Evolutionary conservation across 2,329 filamentous ascomycete genomes (phyloP).

Genomic region (Alternaria infectoria): DNA sequence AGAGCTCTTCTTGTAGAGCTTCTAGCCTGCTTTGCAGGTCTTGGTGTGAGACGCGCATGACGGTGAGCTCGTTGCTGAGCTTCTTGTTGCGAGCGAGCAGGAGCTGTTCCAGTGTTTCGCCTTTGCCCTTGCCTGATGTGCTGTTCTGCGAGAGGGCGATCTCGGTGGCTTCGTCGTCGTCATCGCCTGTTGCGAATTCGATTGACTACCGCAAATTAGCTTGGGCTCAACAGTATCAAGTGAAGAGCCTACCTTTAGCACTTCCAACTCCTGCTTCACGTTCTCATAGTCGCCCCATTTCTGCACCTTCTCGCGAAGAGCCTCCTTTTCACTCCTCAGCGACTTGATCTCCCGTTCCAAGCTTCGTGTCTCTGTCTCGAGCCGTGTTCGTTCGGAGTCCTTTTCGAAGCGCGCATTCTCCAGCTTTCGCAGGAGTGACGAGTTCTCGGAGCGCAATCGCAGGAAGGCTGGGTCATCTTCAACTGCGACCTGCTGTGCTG

Average conservation of each 20-base stretch:
- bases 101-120: conserved; percentile 88
- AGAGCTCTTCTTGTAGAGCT: conserved; percentile 81
- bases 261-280: conserved; percentile 92
- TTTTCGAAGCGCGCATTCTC: conserved; percentile 84
- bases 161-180: conserved; percentile 59
- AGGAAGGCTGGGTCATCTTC: conserved; percentile 92
- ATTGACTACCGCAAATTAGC: conserved; percentile 67
- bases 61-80: conserved; percentile 88
- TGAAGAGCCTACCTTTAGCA: conserved; percentile 69
- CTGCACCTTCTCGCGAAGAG: conserved; percentile 78
- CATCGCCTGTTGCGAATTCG: conserved; percentile 88
- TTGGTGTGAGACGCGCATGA: conserved; percentile 91
- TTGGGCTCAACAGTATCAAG: neutral
- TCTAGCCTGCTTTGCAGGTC: conserved; percentile 84
- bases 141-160: conserved; percentile 55
- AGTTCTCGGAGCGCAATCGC: conserved; percentile 90
- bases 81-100: conserved; percentile 95
- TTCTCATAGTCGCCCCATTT: conserved; percentile 96
- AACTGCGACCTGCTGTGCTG: conserved; percentile 64
- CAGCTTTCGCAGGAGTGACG: conserved; percentile 84
- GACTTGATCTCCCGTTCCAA: conserved; percentile 78
- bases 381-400: conserved; percentile 76
- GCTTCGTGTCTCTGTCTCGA: conserved; percentile 77
- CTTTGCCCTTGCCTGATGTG: conserved; percentile 63
- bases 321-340: conserved; percentile 80